Percentiles rank a stretch among this genome's conserved stretches.
Evolutionary conservation across 2,329 filamentous ascomycete species (phyloP).

Genomic region (Chrysosporium keratinophilum): DNA sequence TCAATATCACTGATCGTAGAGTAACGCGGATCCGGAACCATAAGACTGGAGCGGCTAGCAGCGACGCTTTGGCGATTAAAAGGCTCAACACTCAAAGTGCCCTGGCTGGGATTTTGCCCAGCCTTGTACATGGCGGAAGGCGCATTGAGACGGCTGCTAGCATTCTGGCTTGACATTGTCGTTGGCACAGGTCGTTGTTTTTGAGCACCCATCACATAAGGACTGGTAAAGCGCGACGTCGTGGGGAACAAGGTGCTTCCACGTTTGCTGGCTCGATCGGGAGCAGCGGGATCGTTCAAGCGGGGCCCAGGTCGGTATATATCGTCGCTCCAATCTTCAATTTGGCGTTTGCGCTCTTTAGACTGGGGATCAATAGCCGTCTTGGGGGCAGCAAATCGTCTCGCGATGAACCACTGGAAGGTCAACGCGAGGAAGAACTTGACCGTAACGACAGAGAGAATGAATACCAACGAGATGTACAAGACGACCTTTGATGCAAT

Average conservation of each 20-base stretch:
- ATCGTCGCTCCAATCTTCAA: slow-evolving; percentile 95
- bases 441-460: slow-evolving; percentile 72
- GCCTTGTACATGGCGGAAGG: slow-evolving; percentile 61
- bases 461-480: slow-evolving; percentile 84
- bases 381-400: slow-evolving; percentile 71
- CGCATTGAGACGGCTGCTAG: slow-evolving; percentile 54
- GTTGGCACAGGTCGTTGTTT: slow-evolving; percentile 54
- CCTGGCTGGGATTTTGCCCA: slow-evolving; percentile 46
- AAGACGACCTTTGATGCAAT: slow-evolving; percentile 96
- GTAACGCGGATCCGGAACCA: slow-evolving; percentile 45
- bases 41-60: slow-evolving; percentile 48
- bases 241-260: slow-evolving; percentile 77
- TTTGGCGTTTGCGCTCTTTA: slow-evolving; percentile 80
- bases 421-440: slow-evolving; percentile 82
- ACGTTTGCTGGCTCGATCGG: slow-evolving; percentile 68
- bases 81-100: slow-evolving; percentile 41
- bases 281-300: slow-evolving; percentile 62
- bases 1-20: slow-evolving; percentile 53
- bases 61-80: slow-evolving; percentile 31
- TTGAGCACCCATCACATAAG: slow-evolving; percentile 57
- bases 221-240: slow-evolving; percentile 87
- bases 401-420: slow-evolving; percentile 94
- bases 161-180: slow-evolving; percentile 88
- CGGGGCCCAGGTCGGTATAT: slow-evolving; percentile 87
- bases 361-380: slow-evolving; percentile 72